Evolutionary conservation across 371 early-diverging fungal species (phyloP).

Genomic region (Mortierella sp.): DNA sequence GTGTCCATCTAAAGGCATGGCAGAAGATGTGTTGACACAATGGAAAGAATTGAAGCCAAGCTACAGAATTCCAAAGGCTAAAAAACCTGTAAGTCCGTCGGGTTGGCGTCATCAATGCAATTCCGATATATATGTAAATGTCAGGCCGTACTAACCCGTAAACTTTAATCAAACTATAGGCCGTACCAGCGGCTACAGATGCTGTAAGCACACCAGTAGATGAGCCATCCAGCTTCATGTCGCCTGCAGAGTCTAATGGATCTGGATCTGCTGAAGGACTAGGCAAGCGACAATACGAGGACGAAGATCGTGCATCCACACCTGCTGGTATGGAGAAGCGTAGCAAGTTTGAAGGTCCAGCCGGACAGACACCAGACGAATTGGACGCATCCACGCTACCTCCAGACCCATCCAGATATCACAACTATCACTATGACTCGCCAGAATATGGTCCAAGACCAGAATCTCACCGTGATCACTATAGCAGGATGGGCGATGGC

Average conservation of each 20-base stretch:
- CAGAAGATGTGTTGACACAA: constrained; percentile 56
- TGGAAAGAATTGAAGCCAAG: constrained; percentile 70
- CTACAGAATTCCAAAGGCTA: constrained; percentile 73
- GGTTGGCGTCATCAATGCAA: background rate
- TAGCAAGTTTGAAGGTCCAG: constrained; percentile 34
- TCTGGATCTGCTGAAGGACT: constrained; percentile 50
- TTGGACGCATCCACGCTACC: constrained; percentile 7
- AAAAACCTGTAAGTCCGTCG: constrained; percentile 29
- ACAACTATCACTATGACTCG: constrained; percentile 35
- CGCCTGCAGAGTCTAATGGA: constrained; percentile 51
- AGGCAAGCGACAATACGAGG: constrained; percentile 50
- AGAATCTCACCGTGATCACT: constrained; percentile 46
- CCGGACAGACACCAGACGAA: constrained; percentile 26
- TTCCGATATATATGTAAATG: background rate
- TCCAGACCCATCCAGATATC: constrained; percentile 18
- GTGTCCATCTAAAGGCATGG: constrained; percentile 55
- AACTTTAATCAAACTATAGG: background rate
- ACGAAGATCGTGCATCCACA: constrained; percentile 55
- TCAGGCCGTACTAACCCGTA: background rate
- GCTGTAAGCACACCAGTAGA: constrained; percentile 38
- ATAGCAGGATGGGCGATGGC: constrained; percentile 22
- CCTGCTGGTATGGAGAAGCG: constrained; percentile 57
- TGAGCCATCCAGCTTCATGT: constrained; percentile 47
- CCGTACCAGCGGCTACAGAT: constrained; percentile 15
- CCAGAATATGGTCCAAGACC: constrained; percentile 34